Conservation (phyloP, 805 yeast species). For the Barnettozyma populi region DNA sequence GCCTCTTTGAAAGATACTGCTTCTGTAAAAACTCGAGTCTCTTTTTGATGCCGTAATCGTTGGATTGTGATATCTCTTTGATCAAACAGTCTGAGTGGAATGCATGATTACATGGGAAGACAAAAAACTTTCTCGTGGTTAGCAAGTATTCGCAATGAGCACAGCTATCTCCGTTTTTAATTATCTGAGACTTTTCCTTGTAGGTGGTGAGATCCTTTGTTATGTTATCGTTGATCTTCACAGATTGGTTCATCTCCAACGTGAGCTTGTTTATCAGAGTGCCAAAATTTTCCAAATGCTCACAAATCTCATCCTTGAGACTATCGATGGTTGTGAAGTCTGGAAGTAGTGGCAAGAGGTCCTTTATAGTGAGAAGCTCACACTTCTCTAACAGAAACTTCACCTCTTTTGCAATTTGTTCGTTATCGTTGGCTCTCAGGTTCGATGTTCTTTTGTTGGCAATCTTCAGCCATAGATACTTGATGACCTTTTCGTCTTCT, state of each 20-base stretch:
- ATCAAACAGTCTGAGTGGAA: constrained; percentile 88
- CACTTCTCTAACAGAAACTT: constrained; percentile 38
- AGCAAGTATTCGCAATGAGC: constrained; percentile 62
- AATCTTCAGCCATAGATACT: constrained; percentile 69
- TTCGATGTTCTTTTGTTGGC: constrained; percentile 28
- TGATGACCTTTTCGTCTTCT: constrained; percentile 48
- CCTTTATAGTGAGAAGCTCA: constrained; percentile 62
- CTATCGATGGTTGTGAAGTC: constrained; percentile 77
- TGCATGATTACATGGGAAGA: constrained; percentile 87
- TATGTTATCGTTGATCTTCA: constrained; percentile 54
- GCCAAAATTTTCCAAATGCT: constrained; percentile 72
- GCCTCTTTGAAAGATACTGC: constrained; percentile 26
- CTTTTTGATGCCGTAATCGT: constrained; percentile 62
- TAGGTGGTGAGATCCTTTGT: constrained; percentile 50
- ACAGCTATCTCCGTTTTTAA: constrained; percentile 86
- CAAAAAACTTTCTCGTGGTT: constrained; percentile 64
- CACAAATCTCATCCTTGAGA: constrained; percentile 77
- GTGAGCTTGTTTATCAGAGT: constrained; percentile 58
- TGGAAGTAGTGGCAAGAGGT: constrained; percentile 78
- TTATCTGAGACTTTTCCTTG: constrained; percentile 51
- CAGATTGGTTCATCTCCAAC: constrained; percentile 69
- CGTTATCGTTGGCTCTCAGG: constrained; percentile 24
- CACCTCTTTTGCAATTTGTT: constrained; percentile 25
- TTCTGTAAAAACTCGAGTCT: constrained; percentile 47
- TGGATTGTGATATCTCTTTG: constrained; percentile 49